phyloP scores from a whole-genome alignment of 768 basidiomycete genomes.

The Kwoniella botswanensis region DNA sequence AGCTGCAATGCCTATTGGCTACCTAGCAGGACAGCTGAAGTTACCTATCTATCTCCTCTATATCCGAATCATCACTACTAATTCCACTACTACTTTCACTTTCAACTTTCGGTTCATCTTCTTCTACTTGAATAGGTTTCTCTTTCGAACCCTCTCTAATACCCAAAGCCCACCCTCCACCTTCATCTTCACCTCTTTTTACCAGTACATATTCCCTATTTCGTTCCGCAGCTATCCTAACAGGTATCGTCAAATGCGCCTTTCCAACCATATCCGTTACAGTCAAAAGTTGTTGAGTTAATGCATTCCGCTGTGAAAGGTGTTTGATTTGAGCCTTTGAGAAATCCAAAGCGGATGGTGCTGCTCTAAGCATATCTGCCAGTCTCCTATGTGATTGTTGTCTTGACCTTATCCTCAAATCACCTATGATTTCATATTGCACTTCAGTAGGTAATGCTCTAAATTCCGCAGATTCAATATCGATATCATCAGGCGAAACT shows the following conservation, averaged over 20 bases:
- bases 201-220: slow-evolving; percentile 94
- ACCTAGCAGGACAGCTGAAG: background rate
- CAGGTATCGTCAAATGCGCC: slow-evolving; percentile 80
- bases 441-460: slow-evolving; percentile 91
- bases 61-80: slow-evolving; percentile 51
- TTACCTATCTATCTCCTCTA: slow-evolving; percentile 33
- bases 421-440: slow-evolving; percentile 97
- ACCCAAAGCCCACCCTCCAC: slow-evolving; percentile 93
- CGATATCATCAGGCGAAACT: slow-evolving; percentile 94
- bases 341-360: slow-evolving; percentile 87
- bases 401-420: slow-evolving; percentile 88
- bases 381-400: slow-evolving; percentile 91
- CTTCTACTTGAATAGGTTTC: slow-evolving; percentile 86
- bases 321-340: slow-evolving; percentile 94
- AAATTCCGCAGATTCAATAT: slow-evolving; percentile 86
- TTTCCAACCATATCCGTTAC: slow-evolving; percentile 93
- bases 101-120: slow-evolving; percentile 60
- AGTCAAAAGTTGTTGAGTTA: slow-evolving; percentile 89
- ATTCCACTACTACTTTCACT: slow-evolving; percentile 55
- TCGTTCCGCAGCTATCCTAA: slow-evolving; percentile 91
- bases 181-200: slow-evolving; percentile 78
- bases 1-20: background rate
- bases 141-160: slow-evolving; percentile 82
- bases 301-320: slow-evolving; percentile 80
- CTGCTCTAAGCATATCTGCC: slow-evolving; percentile 81